A percentile compares a stretch with the other conserved stretches of the same genome.
Evolutionary conservation across 345 rosid genomes (phyloP).

Genomic region (Euphorbia tirucalli): DNA sequence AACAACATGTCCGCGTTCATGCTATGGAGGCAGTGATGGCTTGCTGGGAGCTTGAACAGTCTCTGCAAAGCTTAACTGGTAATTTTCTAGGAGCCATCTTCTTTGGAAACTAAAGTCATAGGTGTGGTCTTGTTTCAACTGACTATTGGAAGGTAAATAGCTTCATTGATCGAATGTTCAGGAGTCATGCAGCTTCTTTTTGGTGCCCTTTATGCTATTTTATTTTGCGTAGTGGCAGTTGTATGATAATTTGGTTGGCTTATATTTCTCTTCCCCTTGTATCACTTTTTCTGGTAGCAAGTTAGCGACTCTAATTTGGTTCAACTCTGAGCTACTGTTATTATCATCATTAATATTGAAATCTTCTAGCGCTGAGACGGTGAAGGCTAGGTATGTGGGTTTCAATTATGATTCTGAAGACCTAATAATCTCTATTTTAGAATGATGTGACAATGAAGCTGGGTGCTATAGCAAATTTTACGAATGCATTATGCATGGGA

Average conservation of each 20-base stretch:
- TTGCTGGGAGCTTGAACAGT: conserved; percentile 80
- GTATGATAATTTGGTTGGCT: background rate
- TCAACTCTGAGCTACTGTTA: background rate
- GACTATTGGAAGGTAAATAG: background rate
- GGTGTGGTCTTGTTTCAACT: background rate
- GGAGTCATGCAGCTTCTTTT: conserved; percentile 1
- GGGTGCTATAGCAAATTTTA: too few relatives aligned
- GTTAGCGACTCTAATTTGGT: too few relatives aligned
- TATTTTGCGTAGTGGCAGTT: background rate
- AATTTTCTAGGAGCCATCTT: background rate
- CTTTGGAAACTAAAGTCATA: background rate
- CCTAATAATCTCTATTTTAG: too few relatives aligned
- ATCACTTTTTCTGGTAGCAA: too few relatives aligned
- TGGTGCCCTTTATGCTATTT: background rate
- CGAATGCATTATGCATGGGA: too few relatives aligned
- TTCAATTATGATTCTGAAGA: background rate
- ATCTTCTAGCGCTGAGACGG: background rate
- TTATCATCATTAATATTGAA: background rate
- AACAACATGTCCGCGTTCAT: conserved; percentile 82
- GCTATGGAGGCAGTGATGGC: conserved; percentile 93
- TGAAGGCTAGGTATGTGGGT: background rate
- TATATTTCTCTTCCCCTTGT: background rate
- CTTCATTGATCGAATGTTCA: background rate
- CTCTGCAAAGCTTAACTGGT: conserved; percentile 74
- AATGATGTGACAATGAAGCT: background rate